Evolutionary conservation across 2,329 filamentous ascomycete species (phyloP).

Genomic region (Colletotrichum liriopes): DNA sequence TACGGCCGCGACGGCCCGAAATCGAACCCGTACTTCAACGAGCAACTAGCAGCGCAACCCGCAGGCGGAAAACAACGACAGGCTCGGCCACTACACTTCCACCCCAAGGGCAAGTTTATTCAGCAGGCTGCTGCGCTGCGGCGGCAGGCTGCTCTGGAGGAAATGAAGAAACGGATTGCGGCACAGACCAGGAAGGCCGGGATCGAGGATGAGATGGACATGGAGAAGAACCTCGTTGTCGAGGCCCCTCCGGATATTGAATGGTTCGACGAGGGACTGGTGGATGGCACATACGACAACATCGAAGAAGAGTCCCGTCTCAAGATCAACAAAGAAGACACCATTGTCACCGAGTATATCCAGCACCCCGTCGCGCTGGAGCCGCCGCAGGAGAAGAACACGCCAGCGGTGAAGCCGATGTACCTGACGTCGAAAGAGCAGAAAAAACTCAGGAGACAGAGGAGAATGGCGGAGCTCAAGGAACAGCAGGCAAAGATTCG

Average conservation of each 20-base stretch:
- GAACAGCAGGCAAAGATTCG: constrained; percentile 97
- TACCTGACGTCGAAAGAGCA: constrained; percentile 93
- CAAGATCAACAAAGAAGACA: constrained; percentile 84
- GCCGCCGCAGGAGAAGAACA: constrained; percentile 89
- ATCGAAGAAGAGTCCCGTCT: constrained; percentile 76
- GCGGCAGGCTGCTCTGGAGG: constrained; percentile 89
- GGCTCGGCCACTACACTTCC: constrained; percentile 87
- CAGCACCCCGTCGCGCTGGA: constrained; percentile 94
- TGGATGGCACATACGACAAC: constrained; percentile 82
- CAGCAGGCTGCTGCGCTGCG: constrained; percentile 92
- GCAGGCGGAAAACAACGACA: constrained; percentile 73
- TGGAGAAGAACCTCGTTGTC: constrained; percentile 91
- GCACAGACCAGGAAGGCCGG: constrained; percentile 90
- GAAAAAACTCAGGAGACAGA: constrained; percentile 89
- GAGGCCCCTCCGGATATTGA: constrained; percentile 89
- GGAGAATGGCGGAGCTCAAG: constrained; percentile 92
- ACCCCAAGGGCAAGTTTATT: constrained; percentile 97
- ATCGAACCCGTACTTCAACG: constrained; percentile 87
- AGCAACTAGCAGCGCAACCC: constrained; percentile 74
- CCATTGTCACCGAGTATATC: constrained; percentile 90
- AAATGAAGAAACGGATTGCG: constrained; percentile 94
- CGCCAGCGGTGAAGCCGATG: constrained; percentile 87
- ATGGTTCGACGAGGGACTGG: constrained; percentile 96
- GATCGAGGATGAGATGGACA: constrained; percentile 90
- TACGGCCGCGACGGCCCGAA: constrained; percentile 48